Evolutionary conservation across 495 filamentous ascomycete species (phyloP), one percentile per base, ranked within the genome.

Genomic region (Tuber magnatum): DNA sequence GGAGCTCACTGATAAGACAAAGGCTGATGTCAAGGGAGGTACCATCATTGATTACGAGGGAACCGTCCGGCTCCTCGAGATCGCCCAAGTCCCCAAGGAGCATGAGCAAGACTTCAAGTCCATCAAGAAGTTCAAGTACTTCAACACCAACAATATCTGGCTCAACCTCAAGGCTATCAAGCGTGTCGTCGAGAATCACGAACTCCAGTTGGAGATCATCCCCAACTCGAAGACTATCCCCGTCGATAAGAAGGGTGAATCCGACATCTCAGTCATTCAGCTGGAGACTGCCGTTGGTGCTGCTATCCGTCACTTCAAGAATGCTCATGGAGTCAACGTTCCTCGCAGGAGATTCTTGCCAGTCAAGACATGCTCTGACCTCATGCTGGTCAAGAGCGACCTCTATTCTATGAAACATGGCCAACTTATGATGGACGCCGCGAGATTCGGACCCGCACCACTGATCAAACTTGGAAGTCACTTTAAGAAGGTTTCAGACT

Each of bases 111-210:
- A 99, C 86, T 99, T 99, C 93, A 99, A 99, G 91, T 97, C 95
- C 70, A 99, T 99, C 87, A 99, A 98, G 91, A 99, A 99, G 88
- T 99, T 99, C 91, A 97, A 97, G 88, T 99, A 99, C 90, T 99
- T 99, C 91, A 99, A 99, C 90, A 99, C 95, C 86, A 99, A 99
- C 92, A 99, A 99, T 89, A 97, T 99, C 87, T 99, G 95, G 95
- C 91, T 99, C 88, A 97, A 95, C 87, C 89, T 97, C 81, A 90
- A 92, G 83, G 95, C 95, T 78, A 91, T 99, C 87, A 97, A 97
- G 91, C 93, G 96, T 75, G 93, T 99, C 70, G 96, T 99, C 3
- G 94, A 99, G 88, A 92, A 97, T 87, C 92, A 97, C 85, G 94
- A 97, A 87, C 90, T 99, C 68, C 93, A 94, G 88, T 95, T 99